These are phyloP conservation scores for Beauveria sp. DNA, from an alignment of 2,329 filamentous ascomycete species.

Conservation along the genomic window DNA sequence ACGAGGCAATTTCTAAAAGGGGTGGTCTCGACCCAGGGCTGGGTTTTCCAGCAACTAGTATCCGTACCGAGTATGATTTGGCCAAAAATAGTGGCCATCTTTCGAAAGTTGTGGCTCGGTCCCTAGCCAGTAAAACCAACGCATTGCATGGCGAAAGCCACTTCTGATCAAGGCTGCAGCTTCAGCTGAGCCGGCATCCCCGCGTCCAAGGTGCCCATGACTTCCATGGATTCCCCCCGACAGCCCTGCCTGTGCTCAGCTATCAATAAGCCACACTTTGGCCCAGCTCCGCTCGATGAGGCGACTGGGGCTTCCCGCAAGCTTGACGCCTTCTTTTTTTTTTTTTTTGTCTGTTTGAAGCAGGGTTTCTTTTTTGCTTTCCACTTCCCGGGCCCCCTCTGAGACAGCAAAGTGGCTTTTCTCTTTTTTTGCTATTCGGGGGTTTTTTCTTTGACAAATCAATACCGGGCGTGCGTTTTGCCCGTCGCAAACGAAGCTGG, in stretches of 20 bases:
- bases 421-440: not conserved
- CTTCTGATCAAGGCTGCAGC: slow-evolving; percentile 3
- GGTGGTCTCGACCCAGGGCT: not conserved
- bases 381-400: not conserved
- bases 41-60: not conserved
- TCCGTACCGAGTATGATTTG: not conserved
- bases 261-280: not conserved
- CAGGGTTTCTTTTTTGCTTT: not conserved
- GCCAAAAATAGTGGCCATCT: not conserved
- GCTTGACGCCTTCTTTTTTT: slow-evolving; percentile 4
- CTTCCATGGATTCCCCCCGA: not conserved
- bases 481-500: not conserved
- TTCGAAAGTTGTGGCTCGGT: not conserved
- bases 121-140: not conserved
- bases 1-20: not conserved
- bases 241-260: slow-evolving; percentile 8
- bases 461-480: not conserved
- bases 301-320: slow-evolving; percentile 3
- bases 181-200: slow-evolving; percentile 6
- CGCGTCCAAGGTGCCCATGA: not conserved
- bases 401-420: not conserved
- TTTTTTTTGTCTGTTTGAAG: not conserved
- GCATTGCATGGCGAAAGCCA: not conserved
- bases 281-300: not conserved
- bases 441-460: not conserved